Evolutionary conservation across 164 flowering plant genomes (phyloP).

Genomic region (Vitis amurensis): DNA sequence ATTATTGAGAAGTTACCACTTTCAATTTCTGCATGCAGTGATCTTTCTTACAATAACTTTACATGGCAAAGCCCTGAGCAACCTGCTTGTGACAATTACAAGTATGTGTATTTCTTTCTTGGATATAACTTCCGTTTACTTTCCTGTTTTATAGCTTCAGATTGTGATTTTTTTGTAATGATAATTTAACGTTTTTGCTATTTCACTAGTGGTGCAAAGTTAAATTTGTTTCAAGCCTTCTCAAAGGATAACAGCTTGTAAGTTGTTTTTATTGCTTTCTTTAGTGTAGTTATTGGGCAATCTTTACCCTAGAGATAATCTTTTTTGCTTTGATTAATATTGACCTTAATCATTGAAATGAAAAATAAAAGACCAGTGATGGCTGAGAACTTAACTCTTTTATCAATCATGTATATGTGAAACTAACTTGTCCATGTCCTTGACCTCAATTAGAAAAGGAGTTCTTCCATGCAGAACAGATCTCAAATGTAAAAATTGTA

Average conservation of each 20-base stretch:
- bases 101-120: slow-evolving; percentile 28
- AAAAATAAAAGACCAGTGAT: too few relatives aligned
- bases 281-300: neutral
- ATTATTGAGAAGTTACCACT: neutral
- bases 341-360: too few relatives aligned
- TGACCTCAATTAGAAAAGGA: slow-evolving; percentile 23
- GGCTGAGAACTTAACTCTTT: too few relatives aligned
- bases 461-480: slow-evolving; percentile 49
- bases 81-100: slow-evolving; percentile 39
- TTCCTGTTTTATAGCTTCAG: neutral
- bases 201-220: slow-evolving; percentile 38
- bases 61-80: slow-evolving; percentile 45
- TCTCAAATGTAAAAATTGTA: slow-evolving; percentile 56
- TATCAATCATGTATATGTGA: too few relatives aligned
- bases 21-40: slow-evolving; percentile 41
- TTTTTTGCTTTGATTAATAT: neutral
- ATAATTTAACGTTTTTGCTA: neutral
- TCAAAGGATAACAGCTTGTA: slow-evolving; percentile 40
- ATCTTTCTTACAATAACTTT: slow-evolving; percentile 82
- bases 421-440: slow-evolving; percentile 3
- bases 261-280: slow-evolving; percentile 20
- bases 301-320: neutral
- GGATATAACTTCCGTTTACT: neutral
- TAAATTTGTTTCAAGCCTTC: slow-evolving; percentile 69
- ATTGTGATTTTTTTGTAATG: neutral